These are phyloP conservation scores for Ceratocystiopsis minuta DNA, from an alignment of 2,329 filamentous ascomycete species.

Conservation along the genomic window DNA sequence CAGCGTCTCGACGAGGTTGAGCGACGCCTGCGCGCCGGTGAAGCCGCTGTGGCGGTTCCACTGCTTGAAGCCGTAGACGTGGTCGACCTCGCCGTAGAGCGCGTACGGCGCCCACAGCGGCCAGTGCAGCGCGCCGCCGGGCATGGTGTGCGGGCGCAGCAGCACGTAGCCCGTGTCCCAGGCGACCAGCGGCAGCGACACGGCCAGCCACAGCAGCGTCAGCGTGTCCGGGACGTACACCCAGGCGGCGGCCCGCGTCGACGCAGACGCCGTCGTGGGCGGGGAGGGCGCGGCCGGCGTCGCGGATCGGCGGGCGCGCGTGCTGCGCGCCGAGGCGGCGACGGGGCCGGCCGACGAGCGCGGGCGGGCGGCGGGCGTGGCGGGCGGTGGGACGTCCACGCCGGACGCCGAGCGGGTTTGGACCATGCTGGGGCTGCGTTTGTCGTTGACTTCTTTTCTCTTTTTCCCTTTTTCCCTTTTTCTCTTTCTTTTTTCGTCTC, in stretches of 20 bases:
- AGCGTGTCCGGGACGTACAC: slow-evolving; percentile 26
- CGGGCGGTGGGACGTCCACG: slow-evolving; percentile 8
- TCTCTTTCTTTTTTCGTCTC: too few relatives aligned
- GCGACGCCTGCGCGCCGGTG: slow-evolving; percentile 50
- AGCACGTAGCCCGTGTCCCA: slow-evolving; percentile 75
- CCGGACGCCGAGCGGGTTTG: slow-evolving; percentile 11
- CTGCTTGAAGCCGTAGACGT: slow-evolving; percentile 64
- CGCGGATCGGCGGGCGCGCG: background rate
- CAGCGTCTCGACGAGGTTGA: slow-evolving; percentile 20
- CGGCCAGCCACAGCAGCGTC: slow-evolving; percentile 49
- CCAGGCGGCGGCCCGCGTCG: slow-evolving; percentile 14
- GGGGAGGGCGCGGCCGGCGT: background rate
- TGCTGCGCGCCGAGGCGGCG: slow-evolving; percentile 1
- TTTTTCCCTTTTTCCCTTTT: too few relatives aligned
- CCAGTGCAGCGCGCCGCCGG: slow-evolving; percentile 52
- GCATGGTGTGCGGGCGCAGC: slow-evolving; percentile 65
- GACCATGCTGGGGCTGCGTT: slow-evolving; percentile 5
- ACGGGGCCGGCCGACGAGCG: slow-evolving; percentile 3
- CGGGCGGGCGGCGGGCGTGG: background rate
- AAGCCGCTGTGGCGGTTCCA: slow-evolving; percentile 54
- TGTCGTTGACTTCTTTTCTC: too few relatives aligned
- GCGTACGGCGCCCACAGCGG: slow-evolving; percentile 63
- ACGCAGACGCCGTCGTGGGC: background rate
- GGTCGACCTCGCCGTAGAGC: slow-evolving; percentile 63
- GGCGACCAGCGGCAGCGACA: slow-evolving; percentile 59